A percentile compares a stretch with the other conserved stretches of the same genome.
phyloP scores from a whole-genome alignment of 2,329 filamentous ascomycete species.

The Epichloe brachyelytri region DNA sequence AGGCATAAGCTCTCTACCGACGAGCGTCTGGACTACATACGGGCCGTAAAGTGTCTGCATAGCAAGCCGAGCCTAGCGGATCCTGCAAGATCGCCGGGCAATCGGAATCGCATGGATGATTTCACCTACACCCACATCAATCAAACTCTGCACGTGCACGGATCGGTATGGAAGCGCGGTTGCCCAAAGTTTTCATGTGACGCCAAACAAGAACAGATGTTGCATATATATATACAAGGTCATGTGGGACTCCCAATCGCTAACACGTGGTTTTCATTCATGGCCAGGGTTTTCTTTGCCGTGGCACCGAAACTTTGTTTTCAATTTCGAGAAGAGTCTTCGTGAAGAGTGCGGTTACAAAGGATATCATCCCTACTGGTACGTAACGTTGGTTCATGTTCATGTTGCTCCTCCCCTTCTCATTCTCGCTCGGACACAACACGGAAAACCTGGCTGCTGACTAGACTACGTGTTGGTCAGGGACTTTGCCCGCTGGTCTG shows the following conservation, averaged over 20 bases:
- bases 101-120: slow-evolving; percentile 4
- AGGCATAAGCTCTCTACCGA: not conserved
- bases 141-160: not conserved
- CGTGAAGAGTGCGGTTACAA: slow-evolving; percentile 28
- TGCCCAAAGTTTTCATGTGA: too few relatives aligned
- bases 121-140: slow-evolving; percentile 4
- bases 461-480: not conserved
- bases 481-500: slow-evolving; percentile 2
- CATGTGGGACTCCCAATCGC: too few relatives aligned
- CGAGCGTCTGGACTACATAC: slow-evolving; percentile 1
- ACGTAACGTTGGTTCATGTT: not conserved
- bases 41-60: slow-evolving; percentile 7
- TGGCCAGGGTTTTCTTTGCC: slow-evolving; percentile 6
- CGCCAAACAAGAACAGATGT: too few relatives aligned
- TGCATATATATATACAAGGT: too few relatives aligned
- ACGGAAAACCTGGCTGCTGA: too few relatives aligned
- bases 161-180: not conserved
- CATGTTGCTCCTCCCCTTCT: not conserved
- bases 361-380: slow-evolving; percentile 7
- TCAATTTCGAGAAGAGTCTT: slow-evolving; percentile 24
- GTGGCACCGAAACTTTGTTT: slow-evolving; percentile 30
- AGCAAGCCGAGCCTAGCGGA: not conserved
- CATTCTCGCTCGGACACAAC: too few relatives aligned
- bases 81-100: not conserved
- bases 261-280: not conserved